Base-by-base conservation (phyloP, 129 eudicot species). In the Chrysanthemum lavandulifolium region DNA sequence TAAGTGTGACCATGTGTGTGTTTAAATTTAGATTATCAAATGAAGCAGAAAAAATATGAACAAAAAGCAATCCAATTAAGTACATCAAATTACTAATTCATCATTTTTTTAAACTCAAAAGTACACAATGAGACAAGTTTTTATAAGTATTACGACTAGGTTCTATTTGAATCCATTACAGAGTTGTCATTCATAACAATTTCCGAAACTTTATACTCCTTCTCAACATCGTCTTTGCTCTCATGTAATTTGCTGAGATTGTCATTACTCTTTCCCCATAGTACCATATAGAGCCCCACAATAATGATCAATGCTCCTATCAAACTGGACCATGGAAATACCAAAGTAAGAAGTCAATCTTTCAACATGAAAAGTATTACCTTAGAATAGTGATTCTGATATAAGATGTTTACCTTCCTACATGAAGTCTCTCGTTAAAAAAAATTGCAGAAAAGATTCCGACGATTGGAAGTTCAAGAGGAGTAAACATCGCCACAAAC, bases 281-380 rank as follows among this genome's bases (percentile, higher is more conserved):
- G 68, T 55, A 78, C 77, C 16, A 77, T 69, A 19, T 78, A 78
- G 25, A 78, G 82, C n/a, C 82, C 82, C 8, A 78, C 27, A 52
- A 78, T 45, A 6, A 78, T 70, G 51, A 78, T 31, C 21, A 78
- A 7, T 0, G 82, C 82, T 72, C 82, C 82, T 71, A 45, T 63
- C 61, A 78, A 64, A 72, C 77, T 78, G 36, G 5, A 65, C 11
- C 15, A 65, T 65, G 10, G 47, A 1, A 14, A 53, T 13, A 53
- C 47, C 47, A 7, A 53, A 53, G 58, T 13, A 13, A 13, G 23
- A 55, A 1, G 18, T 55, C 1, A 14, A 53, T 14, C 18, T 13
- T 13, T 5, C 6, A 4, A 6, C n/a, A 14, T 53, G 6, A 15
- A 53, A 53, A 16, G 2, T 8, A 18, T 10, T n/a, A 59, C 11